These are phyloP conservation scores for Tetrapyrgos nigripes DNA, from an alignment of 1,284 basidiomycete species.

Conservation along the genomic window DNA sequence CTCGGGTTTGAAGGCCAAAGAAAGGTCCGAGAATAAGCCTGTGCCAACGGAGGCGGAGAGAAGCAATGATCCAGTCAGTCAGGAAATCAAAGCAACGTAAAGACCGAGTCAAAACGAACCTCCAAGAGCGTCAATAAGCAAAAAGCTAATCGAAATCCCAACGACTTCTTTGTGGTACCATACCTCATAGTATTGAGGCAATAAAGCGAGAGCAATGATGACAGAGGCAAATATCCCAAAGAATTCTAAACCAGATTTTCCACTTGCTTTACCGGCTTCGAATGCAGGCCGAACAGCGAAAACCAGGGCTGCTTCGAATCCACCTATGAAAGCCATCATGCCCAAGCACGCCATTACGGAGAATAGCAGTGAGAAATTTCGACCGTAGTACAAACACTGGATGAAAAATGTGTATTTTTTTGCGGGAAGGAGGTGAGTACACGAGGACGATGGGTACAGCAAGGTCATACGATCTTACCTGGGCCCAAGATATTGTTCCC, in stretches of 20 bases:
- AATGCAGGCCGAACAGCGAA: conserved; percentile 51
- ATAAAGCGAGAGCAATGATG: conserved; percentile 64
- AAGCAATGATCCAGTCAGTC: neutral
- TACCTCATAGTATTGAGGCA: conserved; percentile 76
- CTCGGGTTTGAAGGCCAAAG: conserved; percentile 68
- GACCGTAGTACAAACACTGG: conserved; percentile 57
- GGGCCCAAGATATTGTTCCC: conserved; percentile 68
- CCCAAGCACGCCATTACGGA: conserved; percentile 38
- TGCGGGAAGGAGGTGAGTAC: no score
- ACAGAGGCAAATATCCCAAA: conserved; percentile 73
- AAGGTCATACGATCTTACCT: conserved; percentile 45
- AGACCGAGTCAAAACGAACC: conserved; percentile 45
- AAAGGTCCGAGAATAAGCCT: conserved; percentile 75
- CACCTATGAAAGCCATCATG: conserved; percentile 53
- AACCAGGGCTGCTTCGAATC: conserved; percentile 66
- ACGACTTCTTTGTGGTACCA: conserved; percentile 72
- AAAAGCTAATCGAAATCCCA: conserved; percentile 77
- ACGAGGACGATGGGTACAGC: no score
- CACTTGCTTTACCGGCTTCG: conserved; percentile 42
- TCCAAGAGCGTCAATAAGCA: conserved; percentile 74
- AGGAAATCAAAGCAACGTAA: neutral
- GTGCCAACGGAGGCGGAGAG: neutral
- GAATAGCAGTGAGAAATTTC: conserved; percentile 38
- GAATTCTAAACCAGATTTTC: conserved; percentile 55
- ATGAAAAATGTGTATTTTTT: no score